Percentiles rank a stretch among this genome's conserved stretches.
Conservation (phyloP, 257 asterid species). For the Fraxinus americana region DNA sequence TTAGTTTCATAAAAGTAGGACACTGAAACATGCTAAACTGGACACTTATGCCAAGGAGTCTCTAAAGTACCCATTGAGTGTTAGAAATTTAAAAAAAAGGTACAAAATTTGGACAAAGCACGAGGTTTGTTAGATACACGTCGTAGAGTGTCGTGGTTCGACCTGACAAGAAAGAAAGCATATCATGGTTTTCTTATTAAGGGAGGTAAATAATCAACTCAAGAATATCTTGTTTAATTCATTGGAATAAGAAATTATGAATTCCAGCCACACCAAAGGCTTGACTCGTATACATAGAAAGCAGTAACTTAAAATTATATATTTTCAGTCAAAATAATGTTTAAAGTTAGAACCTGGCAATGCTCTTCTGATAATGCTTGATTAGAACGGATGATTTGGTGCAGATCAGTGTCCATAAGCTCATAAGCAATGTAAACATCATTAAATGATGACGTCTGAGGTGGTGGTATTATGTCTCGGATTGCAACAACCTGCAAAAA, state of each 20-base stretch:
- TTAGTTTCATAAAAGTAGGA: no score
- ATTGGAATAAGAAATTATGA: not conserved
- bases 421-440: conserved; percentile 34
- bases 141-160: not conserved
- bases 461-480: conserved; percentile 35
- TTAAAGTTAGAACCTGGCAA: conserved; percentile 28
- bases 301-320: not conserved
- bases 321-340: not conserved
- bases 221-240: not conserved
- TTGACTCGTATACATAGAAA: not conserved
- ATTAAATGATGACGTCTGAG: conserved; percentile 27
- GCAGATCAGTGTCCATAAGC: conserved; percentile 39
- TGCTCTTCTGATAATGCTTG: conserved; percentile 34
- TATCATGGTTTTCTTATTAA: not conserved
- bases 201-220: not conserved
- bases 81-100: not conserved
- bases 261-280: not conserved
- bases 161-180: not conserved
- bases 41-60: not conserved
- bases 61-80: not conserved
- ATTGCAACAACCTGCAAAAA: conserved; percentile 31
- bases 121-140: not conserved
- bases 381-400: conserved; percentile 32
- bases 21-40: not conserved
- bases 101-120: not conserved